These are phyloP conservation scores for Aspergillus hiratsukae DNA, from an alignment of 2,329 filamentous ascomycete species.

Conservation along the genomic window DNA sequence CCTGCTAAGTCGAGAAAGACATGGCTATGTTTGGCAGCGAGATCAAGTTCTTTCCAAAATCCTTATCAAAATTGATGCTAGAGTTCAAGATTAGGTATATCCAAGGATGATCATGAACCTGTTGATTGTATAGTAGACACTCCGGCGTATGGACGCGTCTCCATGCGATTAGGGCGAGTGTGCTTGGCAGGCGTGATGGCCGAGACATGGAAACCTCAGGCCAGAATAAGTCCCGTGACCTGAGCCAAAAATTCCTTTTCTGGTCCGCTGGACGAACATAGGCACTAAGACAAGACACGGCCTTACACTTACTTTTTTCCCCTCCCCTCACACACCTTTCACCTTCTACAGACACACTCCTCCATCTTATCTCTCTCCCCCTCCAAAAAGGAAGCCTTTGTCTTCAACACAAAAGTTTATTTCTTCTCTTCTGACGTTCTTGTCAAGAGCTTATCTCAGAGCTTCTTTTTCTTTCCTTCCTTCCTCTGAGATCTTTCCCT, in stretches of 20 bases:
- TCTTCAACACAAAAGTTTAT: not conserved
- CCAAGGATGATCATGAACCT: not conserved
- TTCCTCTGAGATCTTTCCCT: slow-evolving; percentile 1
- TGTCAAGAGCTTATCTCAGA: slow-evolving; percentile 15
- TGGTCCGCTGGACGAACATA: not conserved
- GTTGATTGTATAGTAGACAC: not conserved
- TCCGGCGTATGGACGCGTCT: not conserved
- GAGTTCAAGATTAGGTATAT: not conserved
- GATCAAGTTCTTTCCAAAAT: not conserved
- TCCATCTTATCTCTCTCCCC: slow-evolving; percentile 12
- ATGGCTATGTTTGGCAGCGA: not conserved
- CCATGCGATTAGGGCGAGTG: slow-evolving; percentile 18
- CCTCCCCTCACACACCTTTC: slow-evolving; percentile 15
- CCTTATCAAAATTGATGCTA: not conserved
- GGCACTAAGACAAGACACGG: not conserved
- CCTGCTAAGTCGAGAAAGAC: not conserved
- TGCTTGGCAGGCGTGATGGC: slow-evolving; percentile 14
- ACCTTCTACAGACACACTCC: not conserved
- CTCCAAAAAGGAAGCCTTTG: slow-evolving; percentile 5
- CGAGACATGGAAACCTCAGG: slow-evolving; percentile 6
- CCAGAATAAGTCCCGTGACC: not conserved
- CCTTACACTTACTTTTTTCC: slow-evolving; percentile 15
- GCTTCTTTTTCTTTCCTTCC: slow-evolving; percentile 19
- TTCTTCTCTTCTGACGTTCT: slow-evolving; percentile 22
- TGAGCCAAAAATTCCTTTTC: not conserved